Evolutionary conservation across 495 filamentous ascomycete genomes (phyloP).

Genomic region (Tuber umbilicatum): DNA sequence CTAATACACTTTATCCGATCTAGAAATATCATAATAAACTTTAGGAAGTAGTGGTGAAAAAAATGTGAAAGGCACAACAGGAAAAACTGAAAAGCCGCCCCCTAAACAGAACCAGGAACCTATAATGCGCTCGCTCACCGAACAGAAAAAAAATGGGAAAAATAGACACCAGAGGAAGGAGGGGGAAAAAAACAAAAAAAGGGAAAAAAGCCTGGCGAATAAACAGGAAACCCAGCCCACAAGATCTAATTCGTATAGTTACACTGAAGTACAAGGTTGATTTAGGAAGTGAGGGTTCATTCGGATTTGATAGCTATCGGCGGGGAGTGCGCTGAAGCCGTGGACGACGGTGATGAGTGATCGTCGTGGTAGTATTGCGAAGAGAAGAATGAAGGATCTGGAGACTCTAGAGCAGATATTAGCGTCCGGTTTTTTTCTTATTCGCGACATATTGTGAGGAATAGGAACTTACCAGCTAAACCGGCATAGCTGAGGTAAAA

Average conservation of each 20-base stretch:
- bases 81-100: not conserved
- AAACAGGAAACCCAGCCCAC: not conserved
- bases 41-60: not conserved
- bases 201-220: not conserved
- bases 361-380: conserved; percentile 34
- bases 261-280: conserved; percentile 3
- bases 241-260: not conserved
- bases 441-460: conserved; percentile 14
- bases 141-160: not conserved
- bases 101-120: not conserved
- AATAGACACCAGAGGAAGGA: not conserved
- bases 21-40: not conserved
- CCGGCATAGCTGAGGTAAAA: conserved; percentile 71
- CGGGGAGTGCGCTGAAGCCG: conserved; percentile 30
- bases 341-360: conserved; percentile 30
- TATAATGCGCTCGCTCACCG: conserved; percentile 1
- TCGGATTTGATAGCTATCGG: conserved; percentile 25
- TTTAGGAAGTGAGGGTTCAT: not conserved
- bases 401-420: conserved; percentile 16
- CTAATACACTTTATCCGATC: conserved; percentile 3
- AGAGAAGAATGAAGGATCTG: conserved; percentile 35
- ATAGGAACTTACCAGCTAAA: conserved; percentile 53
- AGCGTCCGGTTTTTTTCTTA: not conserved
- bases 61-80: not conserved
- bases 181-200: not conserved